A percentile compares a stretch with the other conserved stretches of the same genome.
These are phyloP conservation scores for Ettlia oleoabundans DNA, from an alignment of 139 green algal genomes.

Conservation along the genomic window DNA sequence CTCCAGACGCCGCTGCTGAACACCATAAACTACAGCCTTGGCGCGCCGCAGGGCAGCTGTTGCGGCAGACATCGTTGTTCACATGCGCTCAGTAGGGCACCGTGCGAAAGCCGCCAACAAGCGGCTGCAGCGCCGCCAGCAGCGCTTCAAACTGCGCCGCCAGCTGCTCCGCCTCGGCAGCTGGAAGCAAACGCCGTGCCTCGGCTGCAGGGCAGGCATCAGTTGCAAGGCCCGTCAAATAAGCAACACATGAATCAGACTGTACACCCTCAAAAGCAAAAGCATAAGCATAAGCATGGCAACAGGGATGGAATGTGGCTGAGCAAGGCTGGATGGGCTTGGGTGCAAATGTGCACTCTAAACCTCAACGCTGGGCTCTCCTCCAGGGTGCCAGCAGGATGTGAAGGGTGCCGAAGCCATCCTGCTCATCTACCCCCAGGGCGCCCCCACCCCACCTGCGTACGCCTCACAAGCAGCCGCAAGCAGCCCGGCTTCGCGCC, in stretches of 20 bases:
- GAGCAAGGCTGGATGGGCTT: too few species aligned
- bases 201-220: background rate
- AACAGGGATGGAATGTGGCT: too few species aligned
- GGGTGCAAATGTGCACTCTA: too few species aligned
- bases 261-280: too few species aligned
- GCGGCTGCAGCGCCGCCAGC: conserved; percentile 24
- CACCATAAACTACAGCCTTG: too few species aligned
- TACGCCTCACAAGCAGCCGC: conserved; percentile 47
- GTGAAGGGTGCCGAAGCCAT: background rate
- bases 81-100: conserved; percentile 1
- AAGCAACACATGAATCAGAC: background rate
- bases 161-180: conserved; percentile 10
- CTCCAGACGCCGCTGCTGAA: too few species aligned
- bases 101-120: conserved; percentile 17
- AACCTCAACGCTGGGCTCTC: background rate
- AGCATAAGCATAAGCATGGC: too few species aligned
- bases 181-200: conserved; percentile 20
- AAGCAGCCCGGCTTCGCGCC: conserved; percentile 38
- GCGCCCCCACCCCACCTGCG: conserved; percentile 4
- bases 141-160: conserved; percentile 24
- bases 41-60: too few species aligned
- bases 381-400: background rate
- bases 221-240: background rate
- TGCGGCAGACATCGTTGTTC: too few species aligned
- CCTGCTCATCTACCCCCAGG: background rate